These are phyloP conservation scores for Cryphonectria naterciae DNA, from an alignment of 2,329 filamentous ascomycete genomes.

Conservation along the genomic window DNA sequence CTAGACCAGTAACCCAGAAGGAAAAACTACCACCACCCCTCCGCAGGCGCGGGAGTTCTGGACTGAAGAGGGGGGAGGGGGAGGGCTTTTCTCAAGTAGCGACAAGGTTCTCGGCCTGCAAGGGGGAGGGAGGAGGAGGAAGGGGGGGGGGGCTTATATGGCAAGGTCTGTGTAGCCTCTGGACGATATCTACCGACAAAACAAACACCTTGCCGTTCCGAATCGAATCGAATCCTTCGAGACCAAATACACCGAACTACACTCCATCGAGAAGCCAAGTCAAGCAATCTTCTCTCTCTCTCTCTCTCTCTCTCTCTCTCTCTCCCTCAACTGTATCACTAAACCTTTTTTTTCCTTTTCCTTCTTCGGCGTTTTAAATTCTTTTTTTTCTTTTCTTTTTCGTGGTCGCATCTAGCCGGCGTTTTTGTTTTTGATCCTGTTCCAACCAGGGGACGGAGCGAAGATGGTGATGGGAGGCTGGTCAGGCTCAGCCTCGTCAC, in stretches of 20 bases:
- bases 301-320: too few species aligned
- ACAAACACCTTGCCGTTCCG: not conserved
- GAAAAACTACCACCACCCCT: too few species aligned
- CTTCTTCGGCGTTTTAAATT: not conserved
- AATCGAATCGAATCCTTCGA: not conserved
- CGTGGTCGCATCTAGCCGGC: conserved; percentile 7
- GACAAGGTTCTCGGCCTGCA: too few species aligned
- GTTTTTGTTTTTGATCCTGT: not conserved
- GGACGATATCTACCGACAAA: too few species aligned
- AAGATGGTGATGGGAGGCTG: not conserved
- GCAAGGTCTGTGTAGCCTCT: not conserved
- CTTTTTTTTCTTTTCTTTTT: not conserved
- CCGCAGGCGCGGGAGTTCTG: too few species aligned
- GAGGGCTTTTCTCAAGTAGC: too few species aligned
- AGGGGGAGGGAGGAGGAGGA: not conserved
- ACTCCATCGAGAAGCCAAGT: not conserved
- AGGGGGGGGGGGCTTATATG: not conserved
- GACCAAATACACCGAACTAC: too few species aligned
- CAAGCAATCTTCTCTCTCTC: too few species aligned
- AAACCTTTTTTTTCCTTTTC: not conserved
- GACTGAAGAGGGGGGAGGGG: too few species aligned
- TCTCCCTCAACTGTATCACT: not conserved
- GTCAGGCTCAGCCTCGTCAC: not conserved
- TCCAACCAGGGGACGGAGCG: not conserved
- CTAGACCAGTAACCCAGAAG: too few species aligned